Conservation (phyloP, 2,329 filamentous ascomycete genomes). For the Alternaria tenuissima region DNA sequence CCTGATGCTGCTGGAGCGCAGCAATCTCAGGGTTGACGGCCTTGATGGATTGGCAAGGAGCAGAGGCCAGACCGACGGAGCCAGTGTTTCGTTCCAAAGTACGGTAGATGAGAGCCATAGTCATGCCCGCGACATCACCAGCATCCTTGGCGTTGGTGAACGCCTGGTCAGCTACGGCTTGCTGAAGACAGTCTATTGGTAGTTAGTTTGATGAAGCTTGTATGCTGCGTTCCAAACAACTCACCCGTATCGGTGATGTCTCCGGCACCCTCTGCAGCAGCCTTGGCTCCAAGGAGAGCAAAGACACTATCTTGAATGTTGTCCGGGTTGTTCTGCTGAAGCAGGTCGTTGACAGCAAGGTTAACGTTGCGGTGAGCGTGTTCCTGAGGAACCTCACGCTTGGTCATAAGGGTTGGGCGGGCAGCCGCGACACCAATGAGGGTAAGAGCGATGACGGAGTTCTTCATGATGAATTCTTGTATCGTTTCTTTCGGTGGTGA, state of each 20-base stretch:
- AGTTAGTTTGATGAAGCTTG: conserved; percentile 16
- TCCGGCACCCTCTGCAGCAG: conserved; percentile 60
- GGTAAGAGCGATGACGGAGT: conserved; percentile 40
- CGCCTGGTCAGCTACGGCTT: conserved; percentile 65
- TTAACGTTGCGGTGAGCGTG: conserved; percentile 64
- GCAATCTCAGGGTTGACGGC: conserved; percentile 72
- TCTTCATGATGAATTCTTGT: conserved; percentile 42
- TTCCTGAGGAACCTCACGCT: conserved; percentile 66
- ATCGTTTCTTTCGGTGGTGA: conserved; percentile 11
- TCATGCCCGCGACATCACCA: conserved; percentile 63
- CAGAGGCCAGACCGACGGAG: conserved; percentile 64
- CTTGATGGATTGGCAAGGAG: conserved; percentile 62
- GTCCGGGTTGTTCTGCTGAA: conserved; percentile 59
- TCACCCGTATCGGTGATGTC: conserved; percentile 57
- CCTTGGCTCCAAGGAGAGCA: conserved; percentile 61
- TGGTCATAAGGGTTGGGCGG: conserved; percentile 33
- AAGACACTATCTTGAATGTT: conserved; percentile 61
- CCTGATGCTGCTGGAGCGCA: conserved; percentile 71
- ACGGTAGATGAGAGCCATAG: conserved; percentile 62
- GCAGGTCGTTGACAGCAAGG: conserved; percentile 53
- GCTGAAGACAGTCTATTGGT: conserved; percentile 63
- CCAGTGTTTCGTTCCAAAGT: conserved; percentile 69
- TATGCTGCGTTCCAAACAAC: conserved; percentile 1
- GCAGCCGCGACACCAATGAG: conserved; percentile 42
- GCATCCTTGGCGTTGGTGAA: conserved; percentile 67